These are phyloP conservation scores for Malus hybrid DNA, from an alignment of 331 rosid genomes.

Conservation along the genomic window DNA sequence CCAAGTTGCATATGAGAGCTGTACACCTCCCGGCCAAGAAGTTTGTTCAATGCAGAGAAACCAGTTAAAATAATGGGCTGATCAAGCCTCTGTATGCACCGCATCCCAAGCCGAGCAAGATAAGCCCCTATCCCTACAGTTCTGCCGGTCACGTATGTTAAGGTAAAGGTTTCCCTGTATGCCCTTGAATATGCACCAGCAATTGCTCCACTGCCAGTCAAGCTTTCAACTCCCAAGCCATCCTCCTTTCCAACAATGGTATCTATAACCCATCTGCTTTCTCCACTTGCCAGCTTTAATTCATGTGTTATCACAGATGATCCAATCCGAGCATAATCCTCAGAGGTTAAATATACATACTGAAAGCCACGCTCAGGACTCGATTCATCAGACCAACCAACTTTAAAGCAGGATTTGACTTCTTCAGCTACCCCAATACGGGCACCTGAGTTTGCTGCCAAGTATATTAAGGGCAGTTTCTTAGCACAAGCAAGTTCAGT, in stretches of 20 bases:
- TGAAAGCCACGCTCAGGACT: slow-evolving; percentile 94
- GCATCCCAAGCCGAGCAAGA: slow-evolving; percentile 99
- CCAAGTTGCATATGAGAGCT: slow-evolving; percentile 99
- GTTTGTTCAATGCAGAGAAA: slow-evolving; percentile 93
- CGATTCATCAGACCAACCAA: slow-evolving; percentile 98
- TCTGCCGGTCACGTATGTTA: slow-evolving; percentile 95
- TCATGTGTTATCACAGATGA: slow-evolving; percentile 87
- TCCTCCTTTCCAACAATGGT: slow-evolving; percentile 97
- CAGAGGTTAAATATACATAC: slow-evolving; percentile 79
- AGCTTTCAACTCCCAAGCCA: slow-evolving; percentile 93
- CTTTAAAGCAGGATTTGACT: slow-evolving; percentile 86
- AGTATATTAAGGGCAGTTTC: slow-evolving; percentile 79
- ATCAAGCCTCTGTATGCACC: slow-evolving; percentile 99
- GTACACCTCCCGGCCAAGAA: slow-evolving; percentile 98
- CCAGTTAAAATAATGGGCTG: slow-evolving; percentile 98
- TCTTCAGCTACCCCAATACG: slow-evolving; percentile 97
- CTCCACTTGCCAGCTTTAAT: slow-evolving; percentile 69
- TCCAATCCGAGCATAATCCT: slow-evolving; percentile 77
- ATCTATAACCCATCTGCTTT: slow-evolving; percentile 92
- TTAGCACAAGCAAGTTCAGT: slow-evolving; percentile 86
- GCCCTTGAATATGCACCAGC: slow-evolving; percentile 97
- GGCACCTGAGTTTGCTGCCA: slow-evolving; percentile 99
- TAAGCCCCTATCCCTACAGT: slow-evolving; percentile 99
- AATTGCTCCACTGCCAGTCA: slow-evolving; percentile 96
- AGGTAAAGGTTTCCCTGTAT: slow-evolving; percentile 87